Base-by-base conservation (phyloP, 2,329 filamentous ascomycete genomes). In the Aspergillus aculeatus region DNA sequence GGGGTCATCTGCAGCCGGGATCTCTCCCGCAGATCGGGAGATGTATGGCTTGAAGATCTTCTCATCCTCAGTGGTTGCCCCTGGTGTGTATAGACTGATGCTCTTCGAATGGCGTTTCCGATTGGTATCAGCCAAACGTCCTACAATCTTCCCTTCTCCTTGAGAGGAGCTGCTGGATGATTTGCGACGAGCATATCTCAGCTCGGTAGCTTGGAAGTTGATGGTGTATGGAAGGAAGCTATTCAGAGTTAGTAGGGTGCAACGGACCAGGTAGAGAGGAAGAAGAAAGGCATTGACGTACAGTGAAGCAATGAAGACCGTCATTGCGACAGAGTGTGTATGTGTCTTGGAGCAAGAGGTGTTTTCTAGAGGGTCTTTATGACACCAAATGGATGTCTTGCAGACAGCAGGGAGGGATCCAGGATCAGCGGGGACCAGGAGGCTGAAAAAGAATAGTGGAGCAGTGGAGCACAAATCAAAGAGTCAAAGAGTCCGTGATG, bases 191-290 rank as follows among this genome's bases (percentile, higher is more conserved):
- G 53, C 53, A 55, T 62, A 55, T 32, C 60, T 65, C n/a, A 61
- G 54, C n/a, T 64, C 66, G 3, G 69, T 63, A 14, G 68, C 56
- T 53, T 70, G 66, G 48, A 75, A 75, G 57, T 74, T 69, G 60
- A 75, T 74, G 11, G 73, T 75, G 56, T 74, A 75, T 1, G 73
- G 73, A 44, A 75, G 72, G 50, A 75, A 75, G 14, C 73, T 75
- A 55, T 24, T 21, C 29, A 23, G 19, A 16, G 14, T 50, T 29
- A 54, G 38, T 26, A 16, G 29, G 5, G 47, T 19, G 4, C 23
- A 44, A 24, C 14, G 23, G 44, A 10, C 24, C 6, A 49, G 10
- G n/a, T 26, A 26, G 16, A 29, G 9, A 50, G 31, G 47, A 44
- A 11, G 50, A 32, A 47, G 44, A 31, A 47, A 56, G 50, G 26